Evolutionary conservation across 1,139 yeast genomes (phyloP).

Genomic region (Scheffersomyces insectosa): DNA sequence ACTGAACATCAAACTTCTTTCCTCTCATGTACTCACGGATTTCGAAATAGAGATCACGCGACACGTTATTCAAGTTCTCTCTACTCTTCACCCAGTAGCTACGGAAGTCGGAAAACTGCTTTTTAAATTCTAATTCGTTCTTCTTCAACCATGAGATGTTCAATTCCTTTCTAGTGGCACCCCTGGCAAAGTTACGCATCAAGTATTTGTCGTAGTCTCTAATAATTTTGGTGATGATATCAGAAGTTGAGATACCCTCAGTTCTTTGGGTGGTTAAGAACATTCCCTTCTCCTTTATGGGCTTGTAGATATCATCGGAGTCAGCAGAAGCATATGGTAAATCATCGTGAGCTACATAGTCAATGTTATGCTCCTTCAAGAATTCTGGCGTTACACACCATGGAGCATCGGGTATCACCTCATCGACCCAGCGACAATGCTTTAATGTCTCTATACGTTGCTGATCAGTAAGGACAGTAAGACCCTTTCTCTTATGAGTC

Average conservation of each 20-base stretch:
- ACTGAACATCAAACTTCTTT: slow-evolving; percentile 43
- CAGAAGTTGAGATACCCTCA: slow-evolving; percentile 94
- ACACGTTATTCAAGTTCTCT: slow-evolving; percentile 67
- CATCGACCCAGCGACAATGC: slow-evolving; percentile 98
- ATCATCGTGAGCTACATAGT: slow-evolving; percentile 97
- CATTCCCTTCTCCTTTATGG: slow-evolving; percentile 87
- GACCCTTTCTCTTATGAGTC: slow-evolving; percentile 89
- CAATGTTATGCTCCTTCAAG: slow-evolving; percentile 74
- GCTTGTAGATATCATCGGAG: slow-evolving; percentile 87
- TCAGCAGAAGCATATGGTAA: slow-evolving; percentile 88
- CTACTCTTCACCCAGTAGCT: slow-evolving; percentile 78
- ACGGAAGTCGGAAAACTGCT: slow-evolving; percentile 85
- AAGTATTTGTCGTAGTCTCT: slow-evolving; percentile 94
- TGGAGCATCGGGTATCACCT: slow-evolving; percentile 90
- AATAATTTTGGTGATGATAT: slow-evolving; percentile 90
- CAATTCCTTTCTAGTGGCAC: slow-evolving; percentile 93
- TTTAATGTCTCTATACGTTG: slow-evolving; percentile 86
- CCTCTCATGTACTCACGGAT: slow-evolving; percentile 71
- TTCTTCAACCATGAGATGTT: slow-evolving; percentile 97
- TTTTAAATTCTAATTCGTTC: slow-evolving; percentile 90
- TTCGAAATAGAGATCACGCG: slow-evolving; percentile 81
- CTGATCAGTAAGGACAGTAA: slow-evolving; percentile 83
- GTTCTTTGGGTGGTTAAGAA: slow-evolving; percentile 95
- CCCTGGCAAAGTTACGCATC: slow-evolving; percentile 96
- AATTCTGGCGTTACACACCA: slow-evolving; percentile 92